Evolutionary conservation across 768 basidiomycete genomes (phyloP).

Genomic region (Amanita muscaria): DNA sequence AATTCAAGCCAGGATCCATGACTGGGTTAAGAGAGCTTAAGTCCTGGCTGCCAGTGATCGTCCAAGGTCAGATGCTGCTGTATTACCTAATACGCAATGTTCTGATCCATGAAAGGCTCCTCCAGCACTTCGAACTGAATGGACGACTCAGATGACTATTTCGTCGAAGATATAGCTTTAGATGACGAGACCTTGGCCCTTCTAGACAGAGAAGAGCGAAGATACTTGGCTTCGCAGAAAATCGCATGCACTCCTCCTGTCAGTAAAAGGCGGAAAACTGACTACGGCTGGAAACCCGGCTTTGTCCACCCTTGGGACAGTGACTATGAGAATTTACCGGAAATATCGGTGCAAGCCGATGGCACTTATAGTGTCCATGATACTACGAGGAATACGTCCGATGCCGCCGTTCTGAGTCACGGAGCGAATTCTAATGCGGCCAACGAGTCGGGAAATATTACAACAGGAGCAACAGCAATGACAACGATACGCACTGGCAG

Average conservation of each 20-base stretch:
- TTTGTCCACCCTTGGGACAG: conserved; percentile 19
- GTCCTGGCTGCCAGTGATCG: neutral
- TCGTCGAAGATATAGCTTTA: conserved; percentile 53
- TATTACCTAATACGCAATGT: conserved; percentile 7
- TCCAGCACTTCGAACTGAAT: conserved; percentile 22
- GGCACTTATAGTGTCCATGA: conserved; percentile 44
- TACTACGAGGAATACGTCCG: conserved; percentile 5
- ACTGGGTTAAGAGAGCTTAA: neutral
- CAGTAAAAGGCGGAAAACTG: conserved; percentile 49
- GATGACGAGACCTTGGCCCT: conserved; percentile 54
- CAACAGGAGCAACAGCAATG: conserved; percentile 1
- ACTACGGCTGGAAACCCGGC: conserved; percentile 33
- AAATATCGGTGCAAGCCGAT: conserved; percentile 51
- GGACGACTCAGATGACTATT: conserved; percentile 59
- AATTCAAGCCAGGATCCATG: conserved; percentile 26
- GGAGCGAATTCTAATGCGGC: neutral
- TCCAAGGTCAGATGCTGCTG: neutral
- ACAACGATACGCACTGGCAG: neutral
- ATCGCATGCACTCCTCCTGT: conserved; percentile 25
- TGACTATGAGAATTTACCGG: conserved; percentile 48
- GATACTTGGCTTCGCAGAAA: conserved; percentile 21
- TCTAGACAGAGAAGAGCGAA: conserved; percentile 51
- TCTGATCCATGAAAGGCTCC: neutral
- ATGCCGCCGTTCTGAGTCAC: neutral
- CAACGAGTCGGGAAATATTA: neutral